A percentile compares a stretch with the other conserved stretches of the same genome.
Evolutionary conservation across 208 protist species (phyloP).

Genomic region (Dictyostelium gargantuum): DNA sequence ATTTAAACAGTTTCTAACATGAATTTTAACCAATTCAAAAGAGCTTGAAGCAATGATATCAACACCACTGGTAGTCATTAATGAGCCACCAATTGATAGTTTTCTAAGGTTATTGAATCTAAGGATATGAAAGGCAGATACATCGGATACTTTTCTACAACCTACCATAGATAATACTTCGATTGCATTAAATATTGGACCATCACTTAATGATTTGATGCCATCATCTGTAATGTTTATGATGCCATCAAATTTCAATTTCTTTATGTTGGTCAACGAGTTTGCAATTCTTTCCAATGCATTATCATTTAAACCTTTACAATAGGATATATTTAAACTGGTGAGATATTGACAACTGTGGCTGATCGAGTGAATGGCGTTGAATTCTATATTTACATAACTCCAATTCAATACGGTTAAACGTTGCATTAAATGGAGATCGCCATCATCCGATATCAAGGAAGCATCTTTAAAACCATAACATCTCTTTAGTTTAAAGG

Average conservation of each 20-base stretch:
- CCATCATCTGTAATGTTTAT: slow-evolving; percentile 20
- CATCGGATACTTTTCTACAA: slow-evolving; percentile 48
- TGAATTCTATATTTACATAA: slow-evolving; percentile 50
- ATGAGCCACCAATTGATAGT: slow-evolving; percentile 21
- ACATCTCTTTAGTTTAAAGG: slow-evolving; percentile 10
- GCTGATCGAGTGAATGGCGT: slow-evolving; percentile 23
- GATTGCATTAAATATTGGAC: not conserved
- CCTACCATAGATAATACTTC: slow-evolving; percentile 27
- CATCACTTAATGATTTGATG: slow-evolving; percentile 28
- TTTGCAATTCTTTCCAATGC: slow-evolving; percentile 26
- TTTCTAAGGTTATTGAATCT: slow-evolving; percentile 11
- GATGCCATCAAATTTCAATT: slow-evolving; percentile 43
- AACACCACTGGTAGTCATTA: slow-evolving; percentile 51
- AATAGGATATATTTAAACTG: slow-evolving; percentile 20
- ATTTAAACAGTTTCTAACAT: slow-evolving; percentile 45
- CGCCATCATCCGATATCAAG: slow-evolving; percentile 27
- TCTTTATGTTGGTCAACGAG: not conserved
- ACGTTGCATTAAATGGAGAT: slow-evolving; percentile 18
- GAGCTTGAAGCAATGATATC: slow-evolving; percentile 26
- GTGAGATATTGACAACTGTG: slow-evolving; percentile 11
- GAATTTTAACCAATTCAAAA: slow-evolving; percentile 60
- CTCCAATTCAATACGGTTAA: slow-evolving; percentile 22
- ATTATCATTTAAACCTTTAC: slow-evolving; percentile 35
- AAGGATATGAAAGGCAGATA: slow-evolving; percentile 3
- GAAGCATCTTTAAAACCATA: slow-evolving; percentile 50